A percentile compares a stretch with the other conserved stretches of the same genome.
Evolutionary conservation across 2,329 filamentous ascomycete species (phyloP).

Genomic region (Colletotrichum endophyticum): DNA sequence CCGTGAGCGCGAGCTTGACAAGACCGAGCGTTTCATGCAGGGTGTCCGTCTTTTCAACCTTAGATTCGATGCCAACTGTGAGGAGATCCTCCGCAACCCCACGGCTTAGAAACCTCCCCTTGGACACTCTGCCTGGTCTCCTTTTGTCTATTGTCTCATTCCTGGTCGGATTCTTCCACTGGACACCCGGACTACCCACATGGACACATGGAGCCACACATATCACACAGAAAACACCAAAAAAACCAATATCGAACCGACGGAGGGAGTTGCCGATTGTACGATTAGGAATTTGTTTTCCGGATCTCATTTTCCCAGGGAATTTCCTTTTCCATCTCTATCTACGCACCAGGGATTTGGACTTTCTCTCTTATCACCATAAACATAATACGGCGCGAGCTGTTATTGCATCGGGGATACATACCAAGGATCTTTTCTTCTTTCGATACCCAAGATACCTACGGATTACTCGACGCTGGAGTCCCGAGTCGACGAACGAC

Average conservation of each 20-base stretch:
- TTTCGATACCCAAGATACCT: slow-evolving; percentile 24
- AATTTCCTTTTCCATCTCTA: slow-evolving; percentile 14
- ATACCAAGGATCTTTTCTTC: slow-evolving; percentile 17
- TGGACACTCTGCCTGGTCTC: slow-evolving; percentile 20
- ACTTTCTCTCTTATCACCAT: slow-evolving; percentile 18
- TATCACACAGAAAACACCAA: neutral
- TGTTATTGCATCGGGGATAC: slow-evolving; percentile 19
- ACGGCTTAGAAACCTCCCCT: slow-evolving; percentile 34
- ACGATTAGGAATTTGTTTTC: slow-evolving; percentile 21
- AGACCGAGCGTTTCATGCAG: slow-evolving; percentile 92
- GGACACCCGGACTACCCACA: neutral
- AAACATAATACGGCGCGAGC: slow-evolving; percentile 23
- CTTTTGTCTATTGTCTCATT: neutral
- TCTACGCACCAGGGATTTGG: slow-evolving; percentile 5
- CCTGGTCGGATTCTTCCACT: neutral
- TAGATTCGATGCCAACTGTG: slow-evolving; percentile 95
- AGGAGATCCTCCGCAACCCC: slow-evolving; percentile 77
- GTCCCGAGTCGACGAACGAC: neutral
- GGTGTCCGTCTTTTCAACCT: slow-evolving; percentile 87
- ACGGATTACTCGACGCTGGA: neutral
- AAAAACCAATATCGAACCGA: slow-evolving; percentile 16
- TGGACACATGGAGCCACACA: neutral
- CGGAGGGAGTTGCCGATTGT: slow-evolving; percentile 18
- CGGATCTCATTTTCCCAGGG: slow-evolving; percentile 14
- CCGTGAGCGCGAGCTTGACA: slow-evolving; percentile 84